Base-by-base conservation (phyloP, 306 rosid genomes). In the Vicia villosa region DNA sequence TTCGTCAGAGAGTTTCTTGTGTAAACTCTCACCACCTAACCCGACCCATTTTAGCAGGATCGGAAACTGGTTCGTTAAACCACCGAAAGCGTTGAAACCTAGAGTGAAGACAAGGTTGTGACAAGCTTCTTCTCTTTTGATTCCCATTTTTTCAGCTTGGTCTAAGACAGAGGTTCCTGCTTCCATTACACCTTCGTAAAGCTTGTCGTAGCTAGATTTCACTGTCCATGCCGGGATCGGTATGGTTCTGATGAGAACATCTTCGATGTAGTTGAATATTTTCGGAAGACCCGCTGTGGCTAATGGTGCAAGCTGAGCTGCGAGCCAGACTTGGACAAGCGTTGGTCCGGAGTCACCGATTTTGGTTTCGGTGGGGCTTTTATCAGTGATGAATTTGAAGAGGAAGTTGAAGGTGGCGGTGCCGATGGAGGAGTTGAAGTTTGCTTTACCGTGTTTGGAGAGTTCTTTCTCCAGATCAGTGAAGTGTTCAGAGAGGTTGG, bases 61-160 rank as follows among this genome's bases (percentile, higher is more conserved):
- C 0, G 97, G 94, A 0, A 87, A 81, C 83, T 80, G 72, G n/a
- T 72, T 79, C 45, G 81, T 76, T 65, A 87, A 63, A 3, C 96
- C 97, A 0, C 91, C 97, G 10, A 60, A 86, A 0, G 97, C 86
- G 63, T 87, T 91, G 76, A 89, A 91, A 26, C 88, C 79, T 10
- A 82, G 77, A 66, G 81, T 60, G 77, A 91, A 91, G 1, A 89
- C 66, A 0, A 91, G 38, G 17, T 91, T 91, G 28, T 91, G 94
- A 24, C 85, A 80, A 4, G 97, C 96, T 61, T 85, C 92, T 3
- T 87, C 88, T 16, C 86, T 50, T 12, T 83, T 15, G 3, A 91
- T 73, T 4, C 88, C 90, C 0, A 50, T 69, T 0, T 64, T 22
- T 50, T 79, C 86, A 0, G 97, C 96, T 60, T 85, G 84, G 32